Percentiles rank a stretch among this genome's conserved stretches.
Evolutionary conservation across 2,329 filamentous ascomycete genomes (phyloP).

Genomic region (Fusarium kyushuense): DNA sequence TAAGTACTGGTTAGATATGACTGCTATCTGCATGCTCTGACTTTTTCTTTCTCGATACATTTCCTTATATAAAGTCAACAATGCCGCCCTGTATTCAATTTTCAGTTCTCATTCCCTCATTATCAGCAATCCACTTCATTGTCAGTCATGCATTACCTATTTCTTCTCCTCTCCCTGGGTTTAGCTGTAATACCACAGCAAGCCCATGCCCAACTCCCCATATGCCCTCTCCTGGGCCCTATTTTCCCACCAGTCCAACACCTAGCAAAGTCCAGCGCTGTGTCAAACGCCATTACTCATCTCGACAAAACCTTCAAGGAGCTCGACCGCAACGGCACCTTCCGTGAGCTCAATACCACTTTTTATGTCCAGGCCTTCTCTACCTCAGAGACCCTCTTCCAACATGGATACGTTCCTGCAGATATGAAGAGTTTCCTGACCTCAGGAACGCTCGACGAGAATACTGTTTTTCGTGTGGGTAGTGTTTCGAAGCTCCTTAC

Average conservation of each 20-base stretch:
- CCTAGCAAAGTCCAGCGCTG: background rate
- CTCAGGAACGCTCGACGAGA: background rate
- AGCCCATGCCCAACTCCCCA: background rate
- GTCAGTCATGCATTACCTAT: too few relatives aligned
- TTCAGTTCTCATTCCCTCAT: too few relatives aligned
- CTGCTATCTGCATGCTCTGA: too few relatives aligned
- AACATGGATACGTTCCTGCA: conserved; percentile 8
- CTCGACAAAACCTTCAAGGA: background rate
- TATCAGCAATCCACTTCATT: too few relatives aligned
- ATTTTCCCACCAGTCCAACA: background rate
- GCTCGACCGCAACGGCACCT: background rate
- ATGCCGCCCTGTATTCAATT: too few relatives aligned
- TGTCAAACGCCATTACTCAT: background rate
- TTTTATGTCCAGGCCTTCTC: conserved; percentile 18
- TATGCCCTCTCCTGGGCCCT: conserved; percentile 9
- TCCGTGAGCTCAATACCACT: conserved; percentile 7
- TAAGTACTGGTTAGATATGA: too few relatives aligned
- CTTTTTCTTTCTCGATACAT: too few relatives aligned
- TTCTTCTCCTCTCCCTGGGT: too few relatives aligned
- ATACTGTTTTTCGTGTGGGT: conserved; percentile 8
- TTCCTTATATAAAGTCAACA: too few relatives aligned
- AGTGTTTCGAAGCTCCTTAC: conserved; percentile 15
- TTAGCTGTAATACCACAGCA: too few relatives aligned
- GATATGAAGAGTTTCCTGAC: conserved; percentile 11
- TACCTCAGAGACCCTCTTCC: conserved; percentile 1